A percentile compares a stretch with the other conserved stretches of the same genome.
Evolutionary conservation across 139 green algal genomes (phyloP).

Genomic region (Axilococcus clingmanii): DNA sequence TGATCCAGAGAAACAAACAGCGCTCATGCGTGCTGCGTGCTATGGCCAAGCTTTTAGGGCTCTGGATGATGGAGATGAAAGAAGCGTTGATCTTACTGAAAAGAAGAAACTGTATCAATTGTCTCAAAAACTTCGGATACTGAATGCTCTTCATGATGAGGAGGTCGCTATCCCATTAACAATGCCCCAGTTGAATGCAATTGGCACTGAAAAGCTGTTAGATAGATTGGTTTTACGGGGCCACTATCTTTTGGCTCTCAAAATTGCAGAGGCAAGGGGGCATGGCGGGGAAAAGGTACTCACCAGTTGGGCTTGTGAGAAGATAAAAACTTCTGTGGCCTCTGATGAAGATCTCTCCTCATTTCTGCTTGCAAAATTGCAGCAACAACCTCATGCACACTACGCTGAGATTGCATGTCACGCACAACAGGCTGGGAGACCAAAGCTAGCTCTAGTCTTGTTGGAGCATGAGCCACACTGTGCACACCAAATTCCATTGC

Average conservation of each 20-base stretch:
- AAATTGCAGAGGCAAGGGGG: conserved; percentile 34
- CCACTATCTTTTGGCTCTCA: conserved; percentile 59
- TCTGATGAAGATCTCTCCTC: conserved; percentile 52
- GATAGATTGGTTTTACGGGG: conserved; percentile 35
- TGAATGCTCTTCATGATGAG: conserved; percentile 62
- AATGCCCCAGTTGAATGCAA: conserved; percentile 42
- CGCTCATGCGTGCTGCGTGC: conserved; percentile 37
- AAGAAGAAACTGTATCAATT: neutral
- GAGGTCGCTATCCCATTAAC: conserved; percentile 71
- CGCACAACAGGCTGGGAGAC: conserved; percentile 28
- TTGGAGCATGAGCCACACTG: conserved; percentile 51
- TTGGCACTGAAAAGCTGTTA: conserved; percentile 55
- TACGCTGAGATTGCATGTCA: conserved; percentile 46
- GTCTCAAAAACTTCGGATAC: conserved; percentile 52
- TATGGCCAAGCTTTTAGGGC: conserved; percentile 61
- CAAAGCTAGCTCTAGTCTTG: conserved; percentile 46
- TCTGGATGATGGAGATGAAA: neutral
- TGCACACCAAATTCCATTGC: conserved; percentile 54
- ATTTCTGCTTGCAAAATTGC: conserved; percentile 51
- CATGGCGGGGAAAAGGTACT: conserved; percentile 25
- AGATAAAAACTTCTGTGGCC: conserved; percentile 42
- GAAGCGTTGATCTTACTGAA: neutral
- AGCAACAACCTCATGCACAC: conserved; percentile 27
- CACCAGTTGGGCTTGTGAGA: conserved; percentile 72
- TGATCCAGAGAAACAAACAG: conserved; percentile 15